Conservation (phyloP, 768 basidiomycete species). For the Botryobasidium botryosum region DNA sequence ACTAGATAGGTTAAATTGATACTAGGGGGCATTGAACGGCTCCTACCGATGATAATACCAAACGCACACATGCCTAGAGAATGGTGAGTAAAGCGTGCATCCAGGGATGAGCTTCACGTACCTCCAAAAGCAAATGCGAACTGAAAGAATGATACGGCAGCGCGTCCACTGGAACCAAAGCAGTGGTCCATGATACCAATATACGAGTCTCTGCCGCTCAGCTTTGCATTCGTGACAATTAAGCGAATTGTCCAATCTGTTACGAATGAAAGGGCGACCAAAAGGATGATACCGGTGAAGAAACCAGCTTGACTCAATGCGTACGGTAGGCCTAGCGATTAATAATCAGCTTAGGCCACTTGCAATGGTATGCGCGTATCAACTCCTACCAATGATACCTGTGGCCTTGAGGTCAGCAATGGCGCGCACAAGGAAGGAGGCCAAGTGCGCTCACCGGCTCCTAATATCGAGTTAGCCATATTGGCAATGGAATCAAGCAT, state of each 20-base stretch:
- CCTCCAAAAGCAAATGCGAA: conserved; percentile 97
- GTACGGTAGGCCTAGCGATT: conserved; percentile 63
- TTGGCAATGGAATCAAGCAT: conserved; percentile 70
- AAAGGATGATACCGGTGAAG: conserved; percentile 66
- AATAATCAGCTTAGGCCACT: background rate
- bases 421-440: background rate
- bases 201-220: conserved; percentile 82
- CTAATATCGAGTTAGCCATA: conserved; percentile 93
- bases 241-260: conserved; percentile 99
- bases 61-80: conserved; percentile 90
- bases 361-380: too few relatives aligned
- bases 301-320: conserved; percentile 91
- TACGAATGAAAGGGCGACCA: conserved; percentile 60
- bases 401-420: conserved; percentile 1
- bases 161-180: conserved; percentile 81
- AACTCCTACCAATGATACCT: conserved; percentile 55
- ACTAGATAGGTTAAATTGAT: conserved; percentile 1
- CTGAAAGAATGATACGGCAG: conserved; percentile 91
- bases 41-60: conserved; percentile 72
- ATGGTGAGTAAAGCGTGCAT: background rate
- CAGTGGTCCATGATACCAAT: conserved; percentile 90
- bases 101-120: conserved; percentile 20
- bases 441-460: conserved; percentile 48
- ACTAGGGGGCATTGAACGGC: conserved; percentile 2
- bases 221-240: conserved; percentile 88